Evolutionary conservation across 2,329 filamentous ascomycete genomes (phyloP), one percentile per base, ranked within the genome.

Genomic region (Fusarium sp.): DNA sequence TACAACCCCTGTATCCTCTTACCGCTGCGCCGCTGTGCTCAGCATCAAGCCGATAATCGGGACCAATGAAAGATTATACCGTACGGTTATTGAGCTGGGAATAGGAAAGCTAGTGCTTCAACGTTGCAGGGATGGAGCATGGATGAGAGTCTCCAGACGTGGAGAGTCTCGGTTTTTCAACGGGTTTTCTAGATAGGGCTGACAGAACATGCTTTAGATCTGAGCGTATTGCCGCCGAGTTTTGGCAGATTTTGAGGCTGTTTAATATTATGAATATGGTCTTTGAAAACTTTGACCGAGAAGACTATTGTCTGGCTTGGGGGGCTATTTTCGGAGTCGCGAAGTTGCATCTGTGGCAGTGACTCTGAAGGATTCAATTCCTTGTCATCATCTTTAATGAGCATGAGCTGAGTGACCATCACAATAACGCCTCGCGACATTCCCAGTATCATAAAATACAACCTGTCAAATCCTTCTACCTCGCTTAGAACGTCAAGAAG

Each of bases 291-390:
- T 26, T 26, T 26, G 8, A 26, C 3, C 25, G 25, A 26, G 25
- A 26, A 26, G 7, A 26, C 25, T 26, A 26, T 26, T 26, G 25
- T 26, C 25, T 26, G 25, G 25, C 25, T 9, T 26, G 25, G 25
- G 34, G 18, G 18, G 34, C 4, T 21, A 30, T 12, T 21, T 11
- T 21, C 6, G 4, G 16, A 9, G 19, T n/a, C 11, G 46, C 4
- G 2, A 41, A 26, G 28, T 25, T 45, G 46, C 21, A 37, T 50
- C 46, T 23, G 21, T 19, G 49, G 49, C 49, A 41, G 34, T 41
- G 49, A 23, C 34, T 18, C 5, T 19, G 49, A 52, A 52, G 49
- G 49, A 52, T 52, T 52, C 34, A 52, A 52, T 52, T 42, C 49
- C 49, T 52, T 52, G 49, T 25, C 23, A 28, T 10, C 25, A 37